Evolutionary conservation across 2,329 filamentous ascomycete genomes (phyloP).

Genomic region (Daldinia sp.): DNA sequence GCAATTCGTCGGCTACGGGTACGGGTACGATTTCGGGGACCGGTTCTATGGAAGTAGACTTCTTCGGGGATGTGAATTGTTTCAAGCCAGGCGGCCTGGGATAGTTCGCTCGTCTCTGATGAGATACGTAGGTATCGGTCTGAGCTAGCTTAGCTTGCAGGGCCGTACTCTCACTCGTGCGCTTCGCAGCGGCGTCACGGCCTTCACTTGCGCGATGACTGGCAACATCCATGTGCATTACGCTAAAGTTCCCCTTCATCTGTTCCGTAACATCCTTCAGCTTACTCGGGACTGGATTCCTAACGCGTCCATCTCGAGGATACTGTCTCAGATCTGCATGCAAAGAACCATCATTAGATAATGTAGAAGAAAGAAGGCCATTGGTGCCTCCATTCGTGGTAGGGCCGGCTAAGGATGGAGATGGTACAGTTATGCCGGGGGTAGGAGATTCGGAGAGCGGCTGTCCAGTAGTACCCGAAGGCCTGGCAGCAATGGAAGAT

Average conservation of each 20-base stretch:
- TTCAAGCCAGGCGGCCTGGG: constrained; percentile 48
- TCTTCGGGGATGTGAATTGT: constrained; percentile 46
- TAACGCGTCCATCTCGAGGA: constrained; percentile 62
- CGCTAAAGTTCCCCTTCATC: constrained; percentile 70
- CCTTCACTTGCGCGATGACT: constrained; percentile 60
- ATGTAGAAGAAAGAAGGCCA: constrained; percentile 33
- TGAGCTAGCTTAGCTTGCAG: constrained; percentile 68
- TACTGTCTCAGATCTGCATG: constrained; percentile 48
- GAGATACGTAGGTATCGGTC: constrained; percentile 65
- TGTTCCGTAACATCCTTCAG: constrained; percentile 69
- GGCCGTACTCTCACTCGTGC: constrained; percentile 71
- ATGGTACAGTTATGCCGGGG: constrained; percentile 39
- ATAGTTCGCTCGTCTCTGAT: constrained; percentile 58
- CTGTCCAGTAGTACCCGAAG: constrained; percentile 40
- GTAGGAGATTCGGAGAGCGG: constrained; percentile 46
- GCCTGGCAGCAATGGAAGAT: constrained; percentile 35
- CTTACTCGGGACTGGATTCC: constrained; percentile 72
- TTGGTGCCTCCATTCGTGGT: constrained; percentile 44
- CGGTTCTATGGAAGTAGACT: constrained; percentile 41
- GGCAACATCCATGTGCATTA: constrained; percentile 70
- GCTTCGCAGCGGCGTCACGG: constrained; percentile 68
- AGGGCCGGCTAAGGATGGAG: constrained; percentile 38
- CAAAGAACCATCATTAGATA: constrained; percentile 41
- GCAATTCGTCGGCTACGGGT: constrained; percentile 26
- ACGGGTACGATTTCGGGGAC: constrained; percentile 7